Evolutionary conservation across 768 basidiomycete genomes (phyloP).

Genomic region (Mycena haematopus): DNA sequence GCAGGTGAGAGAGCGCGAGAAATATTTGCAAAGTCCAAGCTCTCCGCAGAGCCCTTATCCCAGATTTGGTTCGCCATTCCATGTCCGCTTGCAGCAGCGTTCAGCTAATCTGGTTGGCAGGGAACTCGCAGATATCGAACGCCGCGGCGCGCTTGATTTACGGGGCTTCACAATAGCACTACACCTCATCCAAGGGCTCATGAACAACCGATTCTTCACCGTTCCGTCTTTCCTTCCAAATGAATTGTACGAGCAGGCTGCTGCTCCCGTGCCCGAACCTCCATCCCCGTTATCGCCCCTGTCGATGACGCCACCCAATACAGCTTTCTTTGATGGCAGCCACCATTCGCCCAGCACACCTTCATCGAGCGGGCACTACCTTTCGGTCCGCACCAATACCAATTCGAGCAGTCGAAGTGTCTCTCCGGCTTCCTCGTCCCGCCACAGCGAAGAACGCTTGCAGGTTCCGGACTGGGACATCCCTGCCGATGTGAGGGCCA

Average conservation of each 20-base stretch:
- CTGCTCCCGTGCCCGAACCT: slow-evolving; percentile 30
- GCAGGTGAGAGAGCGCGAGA: slow-evolving; percentile 56
- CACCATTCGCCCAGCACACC: neutral
- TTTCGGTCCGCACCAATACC: slow-evolving; percentile 8
- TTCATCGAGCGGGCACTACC: neutral
- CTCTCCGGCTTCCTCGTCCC: slow-evolving; percentile 15
- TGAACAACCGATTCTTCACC: slow-evolving; percentile 46
- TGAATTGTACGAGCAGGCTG: slow-evolving; percentile 55
- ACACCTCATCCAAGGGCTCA: slow-evolving; percentile 62
- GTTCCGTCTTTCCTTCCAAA: slow-evolving; percentile 50
- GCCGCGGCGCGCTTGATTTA: slow-evolving; percentile 59
- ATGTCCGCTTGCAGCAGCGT: neutral
- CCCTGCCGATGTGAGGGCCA: slow-evolving; percentile 45
- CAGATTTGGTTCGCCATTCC: slow-evolving; percentile 51
- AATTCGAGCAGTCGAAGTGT: slow-evolving; percentile 1
- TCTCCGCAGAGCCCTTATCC: slow-evolving; percentile 53
- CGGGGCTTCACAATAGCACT: slow-evolving; percentile 66
- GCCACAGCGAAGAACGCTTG: slow-evolving; percentile 11
- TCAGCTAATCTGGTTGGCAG: slow-evolving; percentile 33
- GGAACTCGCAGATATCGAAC: slow-evolving; percentile 61
- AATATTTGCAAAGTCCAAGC: slow-evolving; percentile 59
- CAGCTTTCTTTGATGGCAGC: neutral
- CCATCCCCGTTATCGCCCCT: slow-evolving; percentile 9
- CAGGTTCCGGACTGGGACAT: slow-evolving; percentile 46
- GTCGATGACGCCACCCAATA: slow-evolving; percentile 1